These are phyloP conservation scores for Synchytrium microbalum DNA, from an alignment of 371 early-diverging fungal genomes.

Conservation along the genomic window DNA sequence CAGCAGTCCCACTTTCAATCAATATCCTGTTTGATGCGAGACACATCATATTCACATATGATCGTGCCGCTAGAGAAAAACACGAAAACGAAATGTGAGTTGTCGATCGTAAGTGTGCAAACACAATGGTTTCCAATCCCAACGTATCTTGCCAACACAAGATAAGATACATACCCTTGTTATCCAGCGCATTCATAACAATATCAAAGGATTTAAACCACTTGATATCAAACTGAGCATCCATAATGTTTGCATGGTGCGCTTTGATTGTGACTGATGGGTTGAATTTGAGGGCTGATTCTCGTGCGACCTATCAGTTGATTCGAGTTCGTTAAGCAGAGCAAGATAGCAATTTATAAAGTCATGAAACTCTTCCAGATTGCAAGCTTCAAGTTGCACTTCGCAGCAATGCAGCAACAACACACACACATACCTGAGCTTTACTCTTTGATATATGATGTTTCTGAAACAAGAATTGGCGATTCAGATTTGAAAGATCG, in stretches of 20 bases:
- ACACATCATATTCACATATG: conserved; percentile 96
- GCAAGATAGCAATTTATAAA: neutral
- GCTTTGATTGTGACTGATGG: conserved; percentile 66
- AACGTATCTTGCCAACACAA: neutral
- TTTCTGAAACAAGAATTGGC: conserved; percentile 96
- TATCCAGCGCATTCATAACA: conserved; percentile 98
- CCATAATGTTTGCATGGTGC: conserved; percentile 76
- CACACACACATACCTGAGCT: conserved; percentile 41
- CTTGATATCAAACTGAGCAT: conserved; percentile 64
- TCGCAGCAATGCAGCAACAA: neutral
- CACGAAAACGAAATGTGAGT: conserved; percentile 21
- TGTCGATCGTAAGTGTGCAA: too few relatives aligned
- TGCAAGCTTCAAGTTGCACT: neutral
- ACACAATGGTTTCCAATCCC: conserved; percentile 1
- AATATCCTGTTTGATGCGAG: conserved; percentile 79
- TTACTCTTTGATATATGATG: conserved; percentile 92
- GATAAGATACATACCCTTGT: conserved; percentile 57
- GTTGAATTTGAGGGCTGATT: conserved; percentile 75
- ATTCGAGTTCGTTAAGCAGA: conserved; percentile 21
- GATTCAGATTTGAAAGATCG: conserved; percentile 96
- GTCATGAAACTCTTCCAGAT: neutral
- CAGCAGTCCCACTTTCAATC: conserved; percentile 96
- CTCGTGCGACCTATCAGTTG: conserved; percentile 57
- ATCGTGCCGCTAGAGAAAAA: conserved; percentile 67
- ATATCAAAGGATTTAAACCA: conserved; percentile 91